phyloP scores from a whole-genome alignment of 2,329 filamentous ascomycete genomes.

The Neofusicoccum parvum region DNA sequence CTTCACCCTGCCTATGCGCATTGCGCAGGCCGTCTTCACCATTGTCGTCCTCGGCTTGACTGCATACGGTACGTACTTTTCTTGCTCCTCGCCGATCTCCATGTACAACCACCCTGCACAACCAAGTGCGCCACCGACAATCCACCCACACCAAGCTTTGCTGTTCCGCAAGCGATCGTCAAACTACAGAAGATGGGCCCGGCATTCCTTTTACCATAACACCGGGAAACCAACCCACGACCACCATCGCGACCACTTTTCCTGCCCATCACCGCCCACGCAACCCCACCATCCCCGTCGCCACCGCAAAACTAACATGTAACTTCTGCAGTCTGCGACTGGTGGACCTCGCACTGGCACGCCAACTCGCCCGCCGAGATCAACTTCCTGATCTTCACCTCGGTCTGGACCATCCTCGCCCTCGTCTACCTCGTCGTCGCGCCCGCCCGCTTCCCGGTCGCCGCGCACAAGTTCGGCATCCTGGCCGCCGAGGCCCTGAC shows the following conservation, averaged over 20 bases:
- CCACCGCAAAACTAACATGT: background rate
- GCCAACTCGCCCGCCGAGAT: slow-evolving; percentile 58
- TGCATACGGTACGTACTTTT: slow-evolving; percentile 64
- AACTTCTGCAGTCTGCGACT: slow-evolving; percentile 54
- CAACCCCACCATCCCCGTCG: too few relatives aligned
- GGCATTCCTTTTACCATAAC: too few relatives aligned
- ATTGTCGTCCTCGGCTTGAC: slow-evolving; percentile 76
- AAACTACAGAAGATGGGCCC: too few relatives aligned
- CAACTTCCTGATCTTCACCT: slow-evolving; percentile 79
- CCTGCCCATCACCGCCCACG: too few relatives aligned
- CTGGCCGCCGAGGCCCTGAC: slow-evolving; percentile 70
- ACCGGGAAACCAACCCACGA: too few relatives aligned
- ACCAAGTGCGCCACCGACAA: slow-evolving; percentile 1
- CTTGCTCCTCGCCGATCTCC: background rate
- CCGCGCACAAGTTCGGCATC: slow-evolving; percentile 67
- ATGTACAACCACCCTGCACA: background rate
- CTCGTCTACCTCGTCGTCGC: slow-evolving; percentile 70
- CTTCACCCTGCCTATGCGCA: slow-evolving; percentile 65
- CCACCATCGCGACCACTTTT: too few relatives aligned
- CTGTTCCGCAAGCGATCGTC: too few relatives aligned
- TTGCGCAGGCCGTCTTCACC: slow-evolving; percentile 67
- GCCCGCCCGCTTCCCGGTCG: slow-evolving; percentile 60
- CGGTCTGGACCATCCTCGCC: slow-evolving; percentile 70
- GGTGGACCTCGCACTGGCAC: slow-evolving; percentile 56
- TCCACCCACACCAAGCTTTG: slow-evolving; percentile 5